Evolutionary conservation across 208 protist genomes (phyloP).

Genomic region (Trypanosoma rangeli): DNA sequence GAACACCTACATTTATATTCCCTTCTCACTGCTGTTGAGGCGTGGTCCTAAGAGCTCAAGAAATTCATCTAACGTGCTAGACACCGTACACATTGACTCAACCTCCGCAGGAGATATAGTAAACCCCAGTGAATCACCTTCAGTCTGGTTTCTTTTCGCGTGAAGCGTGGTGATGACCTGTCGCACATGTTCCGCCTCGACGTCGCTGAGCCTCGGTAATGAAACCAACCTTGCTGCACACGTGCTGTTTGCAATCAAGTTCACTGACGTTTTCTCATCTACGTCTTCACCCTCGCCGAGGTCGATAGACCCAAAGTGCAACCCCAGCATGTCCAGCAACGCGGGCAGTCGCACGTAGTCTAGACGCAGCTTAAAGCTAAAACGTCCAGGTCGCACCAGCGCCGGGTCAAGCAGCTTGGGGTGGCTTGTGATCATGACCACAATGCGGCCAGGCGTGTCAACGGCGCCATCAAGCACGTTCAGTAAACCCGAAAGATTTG

Average conservation of each 20-base stretch:
- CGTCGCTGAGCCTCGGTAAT: slow-evolving; percentile 13
- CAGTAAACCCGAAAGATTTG: slow-evolving; percentile 86
- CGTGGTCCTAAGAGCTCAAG: slow-evolving; percentile 35
- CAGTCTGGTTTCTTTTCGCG: background rate
- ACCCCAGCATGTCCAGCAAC: slow-evolving; percentile 59
- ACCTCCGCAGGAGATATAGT: slow-evolving; percentile 69
- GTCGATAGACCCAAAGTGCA: slow-evolving; percentile 73
- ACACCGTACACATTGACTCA: slow-evolving; percentile 71
- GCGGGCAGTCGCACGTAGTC: slow-evolving; percentile 66
- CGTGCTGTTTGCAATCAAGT: background rate
- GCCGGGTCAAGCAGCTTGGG: slow-evolving; percentile 88
- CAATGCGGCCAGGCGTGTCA: slow-evolving; percentile 81
- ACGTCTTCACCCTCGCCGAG: slow-evolving; percentile 24
- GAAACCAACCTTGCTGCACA: background rate
- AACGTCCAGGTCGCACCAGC: slow-evolving; percentile 84
- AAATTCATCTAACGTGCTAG: slow-evolving; percentile 65
- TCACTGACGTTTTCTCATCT: slow-evolving; percentile 6
- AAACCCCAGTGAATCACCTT: slow-evolving; percentile 22
- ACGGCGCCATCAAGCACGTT: slow-evolving; percentile 92
- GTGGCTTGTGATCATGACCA: slow-evolving; percentile 87
- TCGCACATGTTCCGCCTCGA: slow-evolving; percentile 17
- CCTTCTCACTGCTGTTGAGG: slow-evolving; percentile 24
- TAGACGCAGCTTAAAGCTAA: slow-evolving; percentile 67
- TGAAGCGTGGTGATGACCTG: slow-evolving; percentile 8
- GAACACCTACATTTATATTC: background rate